Conservation (phyloP, 495 filamentous ascomycete species). For the Penicillium herquei region DNA sequence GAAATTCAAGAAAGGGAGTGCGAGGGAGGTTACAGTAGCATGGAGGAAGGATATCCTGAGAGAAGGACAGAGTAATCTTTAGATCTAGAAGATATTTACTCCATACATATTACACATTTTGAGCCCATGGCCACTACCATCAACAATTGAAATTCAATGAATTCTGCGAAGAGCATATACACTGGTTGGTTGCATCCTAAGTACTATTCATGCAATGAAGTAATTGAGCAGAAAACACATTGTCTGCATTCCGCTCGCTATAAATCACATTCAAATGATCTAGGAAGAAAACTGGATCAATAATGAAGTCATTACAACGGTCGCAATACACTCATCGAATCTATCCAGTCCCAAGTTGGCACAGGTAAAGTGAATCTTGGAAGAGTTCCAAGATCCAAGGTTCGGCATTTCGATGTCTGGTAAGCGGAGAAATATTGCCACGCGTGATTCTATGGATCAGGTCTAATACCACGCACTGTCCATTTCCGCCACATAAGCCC, state of each 20-base stretch:
- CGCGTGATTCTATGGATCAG: slow-evolving; percentile 1
- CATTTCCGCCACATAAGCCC: slow-evolving; percentile 28
- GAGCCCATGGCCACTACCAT: too few relatives aligned
- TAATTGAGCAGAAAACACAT: too few relatives aligned
- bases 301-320: neutral
- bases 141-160: neutral
- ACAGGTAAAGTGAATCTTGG: too few relatives aligned
- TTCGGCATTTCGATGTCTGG: too few relatives aligned
- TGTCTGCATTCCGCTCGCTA: too few relatives aligned
- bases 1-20: slow-evolving; percentile 56
- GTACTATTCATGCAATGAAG: too few relatives aligned
- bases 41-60: slow-evolving; percentile 49
- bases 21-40: slow-evolving; percentile 53
- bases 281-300: neutral
- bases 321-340: too few relatives aligned
- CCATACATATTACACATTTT: neutral
- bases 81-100: slow-evolving; percentile 5
- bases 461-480: slow-evolving; percentile 14
- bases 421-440: slow-evolving; percentile 20
- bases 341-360: too few relatives aligned
- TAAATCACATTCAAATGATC: too few relatives aligned
- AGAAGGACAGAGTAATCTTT: slow-evolving; percentile 32
- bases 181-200: too few relatives aligned
- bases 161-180: neutral
- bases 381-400: too few relatives aligned